Evolutionary conservation across 306 rosid genomes (phyloP), one percentile per base, ranked within the genome.

Genomic region (Cucurbita argyrosperma): DNA sequence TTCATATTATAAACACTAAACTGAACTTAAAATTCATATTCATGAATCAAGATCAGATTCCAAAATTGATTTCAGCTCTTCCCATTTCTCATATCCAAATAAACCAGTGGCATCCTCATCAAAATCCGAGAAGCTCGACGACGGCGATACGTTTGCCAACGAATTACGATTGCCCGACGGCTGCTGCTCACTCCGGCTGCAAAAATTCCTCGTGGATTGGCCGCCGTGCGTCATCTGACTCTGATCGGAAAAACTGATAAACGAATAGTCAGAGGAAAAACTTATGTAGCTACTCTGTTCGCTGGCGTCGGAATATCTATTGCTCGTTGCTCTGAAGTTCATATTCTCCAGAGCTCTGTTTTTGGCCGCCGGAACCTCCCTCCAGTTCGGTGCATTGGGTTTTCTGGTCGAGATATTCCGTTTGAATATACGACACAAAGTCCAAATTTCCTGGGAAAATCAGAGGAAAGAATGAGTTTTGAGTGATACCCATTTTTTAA

Each of bases 381-480:
- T 89, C 85, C 91, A 72, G 11, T 89, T 96, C 11, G 80, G 67
- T n/a, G 76, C 9, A 60, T 7, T 71, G 10, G n/a, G 81, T 82
- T 85, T 94, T 69, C 69, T 91, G 15, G 83, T 79, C 23, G 95
- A 73, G 16, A 82, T 69, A 46, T 76, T 86, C 77, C 99, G 75
- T 74, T 87, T 86, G 85, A 94, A 91, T 74, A 94, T 91, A 80
- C 95, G 69, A 80, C 99, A 94, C 7, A 94, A 75, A 16, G 99
- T 94, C 99, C 99, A 94, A 42, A 94, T 87, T 83, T 94, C 99
- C 99, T 94, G 96, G n/a, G 5, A 45, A 45, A 18, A 30, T 30
- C 35, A 30, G 3, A 46, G 14, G 15, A 0, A 49, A 15, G 26
- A 45, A 19, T 68, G 11, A 43, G 56, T 18, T 49, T 69, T 47